Conservation (phyloP, 169 alveolate species). For the Plasmodium ovale region DNA sequence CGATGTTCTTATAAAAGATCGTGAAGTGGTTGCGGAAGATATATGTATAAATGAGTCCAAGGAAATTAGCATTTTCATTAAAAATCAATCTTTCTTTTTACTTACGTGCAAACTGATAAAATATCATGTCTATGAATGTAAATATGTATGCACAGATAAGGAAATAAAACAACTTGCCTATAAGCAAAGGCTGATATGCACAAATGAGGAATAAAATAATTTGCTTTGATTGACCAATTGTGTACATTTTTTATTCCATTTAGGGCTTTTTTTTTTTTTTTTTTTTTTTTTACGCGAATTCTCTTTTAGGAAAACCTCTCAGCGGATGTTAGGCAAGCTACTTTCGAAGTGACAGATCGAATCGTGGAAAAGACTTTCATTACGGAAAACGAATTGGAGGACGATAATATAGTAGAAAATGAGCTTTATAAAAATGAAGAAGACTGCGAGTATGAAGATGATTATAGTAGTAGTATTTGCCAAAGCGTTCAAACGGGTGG, state of each 20-base stretch:
- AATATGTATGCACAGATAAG: slow-evolving; percentile 21
- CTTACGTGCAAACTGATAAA: slow-evolving; percentile 40
- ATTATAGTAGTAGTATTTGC: neutral
- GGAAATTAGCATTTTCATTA: slow-evolving; percentile 45
- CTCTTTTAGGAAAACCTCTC: slow-evolving; percentile 35
- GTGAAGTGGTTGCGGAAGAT: slow-evolving; percentile 39
- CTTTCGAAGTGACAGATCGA: slow-evolving; percentile 16
- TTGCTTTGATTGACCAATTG: slow-evolving; percentile 2
- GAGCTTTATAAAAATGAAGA: slow-evolving; percentile 40
- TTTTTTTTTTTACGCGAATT: neutral
- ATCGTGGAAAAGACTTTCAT: slow-evolving; percentile 51
- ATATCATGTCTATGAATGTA: slow-evolving; percentile 57
- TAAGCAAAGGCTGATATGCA: neutral
- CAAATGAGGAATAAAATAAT: neutral
- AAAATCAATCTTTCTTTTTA: slow-evolving; percentile 59
- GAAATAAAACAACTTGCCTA: neutral
- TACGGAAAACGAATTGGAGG: slow-evolving; percentile 24
- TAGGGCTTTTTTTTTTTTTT: neutral
- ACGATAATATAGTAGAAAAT: slow-evolving; percentile 42
- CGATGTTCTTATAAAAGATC: slow-evolving; percentile 56
- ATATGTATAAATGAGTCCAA: slow-evolving; percentile 29
- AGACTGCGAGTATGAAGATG: neutral
- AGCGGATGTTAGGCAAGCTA: slow-evolving; percentile 14
- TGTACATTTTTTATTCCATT: neutral
- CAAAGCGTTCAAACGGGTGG: neutral